Evolutionary conservation across 148 eudicot species (phyloP).

Genomic region (Fagopyrum tataricum): DNA sequence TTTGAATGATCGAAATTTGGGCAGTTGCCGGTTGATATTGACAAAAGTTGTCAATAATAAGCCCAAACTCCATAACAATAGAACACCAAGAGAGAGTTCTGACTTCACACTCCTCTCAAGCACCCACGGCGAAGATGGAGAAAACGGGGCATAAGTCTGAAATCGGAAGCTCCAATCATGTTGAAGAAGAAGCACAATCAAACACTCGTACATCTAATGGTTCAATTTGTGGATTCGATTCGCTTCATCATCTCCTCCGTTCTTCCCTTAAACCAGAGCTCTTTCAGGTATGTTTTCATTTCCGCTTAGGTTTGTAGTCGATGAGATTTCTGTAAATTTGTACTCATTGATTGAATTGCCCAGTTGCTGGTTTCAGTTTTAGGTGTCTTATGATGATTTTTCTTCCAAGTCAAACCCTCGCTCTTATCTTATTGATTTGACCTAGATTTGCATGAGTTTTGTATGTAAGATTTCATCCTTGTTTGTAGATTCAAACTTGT

Average conservation of each 20-base stretch:
- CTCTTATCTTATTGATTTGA: neutral
- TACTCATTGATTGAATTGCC: neutral
- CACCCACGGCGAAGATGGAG: constrained; percentile 20
- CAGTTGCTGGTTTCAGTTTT: neutral
- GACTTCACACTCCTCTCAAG: neutral
- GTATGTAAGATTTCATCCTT: neutral
- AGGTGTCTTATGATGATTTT: neutral
- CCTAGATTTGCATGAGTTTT: neutral
- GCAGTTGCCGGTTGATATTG: too few relatives aligned
- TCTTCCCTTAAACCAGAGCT: constrained; percentile 52
- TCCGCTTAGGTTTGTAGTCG: neutral
- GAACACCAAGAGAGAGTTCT: neutral
- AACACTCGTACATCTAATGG: constrained; percentile 27
- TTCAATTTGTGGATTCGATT: constrained; percentile 73
- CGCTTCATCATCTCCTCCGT: constrained; percentile 68
- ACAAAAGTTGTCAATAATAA: neutral
- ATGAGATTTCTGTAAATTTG: constrained; percentile 2
- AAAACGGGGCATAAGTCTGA: constrained; percentile 18
- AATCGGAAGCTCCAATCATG: constrained; percentile 21
- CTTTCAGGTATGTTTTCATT: constrained; percentile 39
- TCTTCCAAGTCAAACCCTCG: constrained; percentile 5
- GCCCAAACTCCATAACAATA: neutral
- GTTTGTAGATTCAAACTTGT: neutral
- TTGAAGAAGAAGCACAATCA: constrained; percentile 14
- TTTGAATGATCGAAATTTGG: too few relatives aligned